Conservation (phyloP, 1,284 basidiomycete species). For the Ustilago trichophora region DNA sequence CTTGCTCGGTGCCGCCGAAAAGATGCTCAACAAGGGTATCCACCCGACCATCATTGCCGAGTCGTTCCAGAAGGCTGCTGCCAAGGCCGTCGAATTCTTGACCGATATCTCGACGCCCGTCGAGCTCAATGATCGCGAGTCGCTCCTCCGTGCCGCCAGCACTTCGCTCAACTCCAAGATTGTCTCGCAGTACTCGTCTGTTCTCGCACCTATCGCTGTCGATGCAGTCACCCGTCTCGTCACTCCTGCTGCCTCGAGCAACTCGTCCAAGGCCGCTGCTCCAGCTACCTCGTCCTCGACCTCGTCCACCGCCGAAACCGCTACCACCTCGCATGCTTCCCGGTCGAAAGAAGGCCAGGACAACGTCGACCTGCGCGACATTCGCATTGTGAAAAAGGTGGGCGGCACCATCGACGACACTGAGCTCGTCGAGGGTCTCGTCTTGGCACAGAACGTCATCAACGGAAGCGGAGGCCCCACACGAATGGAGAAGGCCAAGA, state of each 20-base stretch:
- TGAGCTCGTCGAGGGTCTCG: slow-evolving; percentile 93
- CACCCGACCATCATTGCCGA: slow-evolving; percentile 98
- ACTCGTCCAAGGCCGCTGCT: slow-evolving; percentile 12
- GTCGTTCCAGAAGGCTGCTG: slow-evolving; percentile 89
- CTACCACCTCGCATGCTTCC: slow-evolving; percentile 14
- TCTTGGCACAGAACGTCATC: slow-evolving; percentile 94
- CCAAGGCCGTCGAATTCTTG: slow-evolving; percentile 92
- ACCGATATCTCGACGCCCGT: slow-evolving; percentile 92
- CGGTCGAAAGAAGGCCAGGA: slow-evolving; percentile 25
- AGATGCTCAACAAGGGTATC: slow-evolving; percentile 91
- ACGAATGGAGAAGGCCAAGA: slow-evolving; percentile 97
- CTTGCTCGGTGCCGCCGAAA: slow-evolving; percentile 92
- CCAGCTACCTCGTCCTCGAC: slow-evolving; percentile 75
- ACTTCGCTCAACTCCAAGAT: slow-evolving; percentile 99
- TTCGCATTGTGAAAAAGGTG: slow-evolving; percentile 96
- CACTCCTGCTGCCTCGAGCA: slow-evolving; percentile 11
- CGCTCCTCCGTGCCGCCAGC: slow-evolving; percentile 87
- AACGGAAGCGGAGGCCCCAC: slow-evolving; percentile 89
- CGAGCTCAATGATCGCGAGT: slow-evolving; percentile 86
- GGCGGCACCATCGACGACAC: slow-evolving; percentile 99
- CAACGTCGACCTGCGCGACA: slow-evolving; percentile 89
- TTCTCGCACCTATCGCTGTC: slow-evolving; percentile 95
- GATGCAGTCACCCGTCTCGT: slow-evolving; percentile 76
- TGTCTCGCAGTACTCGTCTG: slow-evolving; percentile 98
- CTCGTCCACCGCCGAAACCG: slow-evolving; percentile 74